Conservation (phyloP, 352 stramenopile species). For the Globisporangium emineosum region DNA sequence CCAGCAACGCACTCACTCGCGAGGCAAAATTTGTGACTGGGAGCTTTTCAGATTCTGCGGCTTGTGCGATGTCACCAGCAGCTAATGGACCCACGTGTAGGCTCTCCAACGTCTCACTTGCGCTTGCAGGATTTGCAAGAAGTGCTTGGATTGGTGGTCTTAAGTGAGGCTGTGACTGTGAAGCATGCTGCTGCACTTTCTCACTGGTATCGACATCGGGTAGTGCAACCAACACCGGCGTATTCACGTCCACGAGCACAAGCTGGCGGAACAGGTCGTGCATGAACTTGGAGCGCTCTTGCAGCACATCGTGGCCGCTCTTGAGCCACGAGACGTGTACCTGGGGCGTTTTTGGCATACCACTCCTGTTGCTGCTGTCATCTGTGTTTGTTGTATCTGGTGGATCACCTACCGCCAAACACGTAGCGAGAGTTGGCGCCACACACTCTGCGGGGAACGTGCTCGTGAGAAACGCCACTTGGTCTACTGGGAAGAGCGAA, state of each 20-base stretch:
- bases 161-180: no score
- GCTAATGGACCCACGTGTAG: no score
- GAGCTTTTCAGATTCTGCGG: not conserved
- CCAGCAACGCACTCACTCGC: slow-evolving; percentile 31
- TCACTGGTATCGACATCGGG: not conserved
- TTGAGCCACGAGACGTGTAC: slow-evolving; percentile 74
- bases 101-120: not conserved
- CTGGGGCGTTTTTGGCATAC: not conserved
- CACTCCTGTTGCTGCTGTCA: not conserved
- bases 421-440: slow-evolving; percentile 7
- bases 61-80: not conserved
- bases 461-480: slow-evolving; percentile 25
- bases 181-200: not conserved
- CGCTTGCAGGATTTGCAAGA: not conserved
- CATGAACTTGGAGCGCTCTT: slow-evolving; percentile 57
- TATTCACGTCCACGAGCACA: slow-evolving; percentile 9
- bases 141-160: no score
- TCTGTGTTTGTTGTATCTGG: not conserved
- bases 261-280: slow-evolving; percentile 55
- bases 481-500: slow-evolving; percentile 31
- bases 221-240: not conserved
- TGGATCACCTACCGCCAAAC: slow-evolving; percentile 7
- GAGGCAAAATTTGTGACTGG: not conserved
- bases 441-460: slow-evolving; percentile 19
- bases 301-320: slow-evolving; percentile 63